These are phyloP conservation scores for Akebia trifoliata DNA, from an alignment of 164 flowering plant species.

Conservation along the genomic window DNA sequence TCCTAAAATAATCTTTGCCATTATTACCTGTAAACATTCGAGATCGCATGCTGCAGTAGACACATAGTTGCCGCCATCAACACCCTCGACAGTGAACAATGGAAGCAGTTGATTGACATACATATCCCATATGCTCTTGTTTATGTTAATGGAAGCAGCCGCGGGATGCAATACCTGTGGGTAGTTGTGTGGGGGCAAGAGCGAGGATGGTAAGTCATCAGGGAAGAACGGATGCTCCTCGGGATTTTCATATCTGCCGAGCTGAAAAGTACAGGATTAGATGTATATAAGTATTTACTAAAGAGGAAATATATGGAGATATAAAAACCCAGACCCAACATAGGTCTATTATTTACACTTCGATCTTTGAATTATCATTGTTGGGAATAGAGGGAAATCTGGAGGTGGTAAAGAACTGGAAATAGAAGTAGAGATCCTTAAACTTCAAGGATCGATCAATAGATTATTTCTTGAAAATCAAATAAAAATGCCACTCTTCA, in stretches of 20 bases:
- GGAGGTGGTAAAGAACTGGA: too few relatives aligned
- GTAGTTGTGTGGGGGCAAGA: slow-evolving; percentile 29
- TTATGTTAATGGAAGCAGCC: slow-evolving; percentile 56
- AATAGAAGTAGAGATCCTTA: too few relatives aligned
- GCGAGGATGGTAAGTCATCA: slow-evolving; percentile 44
- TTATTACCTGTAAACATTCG: slow-evolving; percentile 67
- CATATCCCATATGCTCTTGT: slow-evolving; percentile 53
- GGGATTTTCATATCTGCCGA: slow-evolving; percentile 67
- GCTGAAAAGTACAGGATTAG: slow-evolving; percentile 27
- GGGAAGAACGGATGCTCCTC: slow-evolving; percentile 90
- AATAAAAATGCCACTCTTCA: too few relatives aligned
- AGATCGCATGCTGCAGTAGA: slow-evolving; percentile 59
- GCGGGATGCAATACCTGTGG: slow-evolving; percentile 60
- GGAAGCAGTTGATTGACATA: slow-evolving; percentile 64
- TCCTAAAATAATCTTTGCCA: neutral
- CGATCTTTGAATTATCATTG: too few relatives aligned
- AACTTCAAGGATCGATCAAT: too few relatives aligned
- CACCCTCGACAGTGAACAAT: slow-evolving; percentile 45
- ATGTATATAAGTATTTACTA: neutral
- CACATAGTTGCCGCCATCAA: slow-evolving; percentile 79
- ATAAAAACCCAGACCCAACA: too few relatives aligned
- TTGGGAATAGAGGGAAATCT: too few relatives aligned
- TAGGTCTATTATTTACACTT: too few relatives aligned
- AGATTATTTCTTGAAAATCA: too few relatives aligned
- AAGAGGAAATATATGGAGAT: too few relatives aligned